Base-by-base conservation (phyloP, 495 filamentous ascomycete genomes). In the Haplographium delicatum region DNA sequence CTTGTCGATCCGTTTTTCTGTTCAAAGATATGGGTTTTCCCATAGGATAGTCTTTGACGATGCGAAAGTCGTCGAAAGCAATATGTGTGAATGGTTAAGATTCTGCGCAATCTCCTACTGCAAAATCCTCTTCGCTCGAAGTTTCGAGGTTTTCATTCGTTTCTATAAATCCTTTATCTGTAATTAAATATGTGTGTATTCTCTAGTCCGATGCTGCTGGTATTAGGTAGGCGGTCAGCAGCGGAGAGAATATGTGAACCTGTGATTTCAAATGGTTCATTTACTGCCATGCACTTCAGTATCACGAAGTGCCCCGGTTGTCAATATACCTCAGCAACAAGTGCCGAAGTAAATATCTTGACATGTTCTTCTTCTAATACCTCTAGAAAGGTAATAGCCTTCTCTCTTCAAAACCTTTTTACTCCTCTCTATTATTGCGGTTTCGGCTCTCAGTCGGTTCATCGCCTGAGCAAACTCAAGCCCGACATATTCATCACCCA, bases 391-490 rank as follows among this genome's bases (percentile, higher is more conserved):
- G 10, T 16, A 19, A 18, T 26, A 6, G 27, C 11, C 42, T 26
- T 44, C 42, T 9, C 31, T 44, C 24, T 26, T 26, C 27, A 44
- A 16, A 23, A 44, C 5, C 24, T 26, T 26, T 10, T 11, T 16
- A 18, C 31, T 26, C 23, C 25, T 26, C 2, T 44, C 23, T 16
- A 44, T 44, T 18, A 44, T 26, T 13, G 42, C 31, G 10, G 31
- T 26, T 4, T 44, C 10, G 7, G 42, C 42, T 26, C 42, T 26
- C 5, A 44, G 27, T 16, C 42, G 22, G n/a, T 26, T 26, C 23
- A 28, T 28, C 11, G 42, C 42, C 27, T 44, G 42, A 5, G 42
- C 25, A 30, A 44, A 44, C n/a, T 44, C 42, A 26, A 44, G 23
- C 9, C 42, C 42, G n/a, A 44, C n/a, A 18, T 27, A 44, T 6